phyloP scores from a whole-genome alignment of 2,329 filamentous ascomycete species.

The Talaromyces atroroseus region DNA sequence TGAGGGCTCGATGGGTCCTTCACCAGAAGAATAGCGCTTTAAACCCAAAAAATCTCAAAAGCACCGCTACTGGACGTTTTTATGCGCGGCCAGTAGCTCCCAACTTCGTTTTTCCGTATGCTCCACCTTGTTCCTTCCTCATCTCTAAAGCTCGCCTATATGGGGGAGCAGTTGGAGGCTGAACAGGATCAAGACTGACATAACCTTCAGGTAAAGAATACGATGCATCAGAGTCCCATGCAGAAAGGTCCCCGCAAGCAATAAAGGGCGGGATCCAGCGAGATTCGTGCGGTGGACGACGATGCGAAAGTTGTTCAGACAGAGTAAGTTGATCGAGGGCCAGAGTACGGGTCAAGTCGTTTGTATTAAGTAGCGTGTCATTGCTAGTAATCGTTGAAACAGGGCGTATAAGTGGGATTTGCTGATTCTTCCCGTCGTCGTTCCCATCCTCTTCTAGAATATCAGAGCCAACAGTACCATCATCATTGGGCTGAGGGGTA shows the following conservation, averaged over 20 bases:
- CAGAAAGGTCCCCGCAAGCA: constrained; percentile 91
- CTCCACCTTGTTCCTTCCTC: constrained; percentile 68
- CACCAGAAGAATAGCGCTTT: too few species aligned
- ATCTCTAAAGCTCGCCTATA: constrained; percentile 89
- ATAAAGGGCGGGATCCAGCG: constrained; percentile 93
- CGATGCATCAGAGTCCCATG: constrained; percentile 92
- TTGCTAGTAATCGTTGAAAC: constrained; percentile 5
- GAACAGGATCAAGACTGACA: constrained; percentile 82
- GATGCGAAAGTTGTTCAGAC: constrained; percentile 22
- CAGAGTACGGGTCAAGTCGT: constrained; percentile 21
- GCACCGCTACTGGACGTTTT: background rate
- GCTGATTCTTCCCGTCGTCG: constrained; percentile 37
- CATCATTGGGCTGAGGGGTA: constrained; percentile 22
- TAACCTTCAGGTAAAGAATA: constrained; percentile 84
- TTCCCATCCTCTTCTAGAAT: constrained; percentile 28
- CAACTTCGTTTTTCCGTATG: constrained; percentile 65
- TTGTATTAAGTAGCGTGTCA: background rate
- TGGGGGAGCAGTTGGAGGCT: constrained; percentile 91
- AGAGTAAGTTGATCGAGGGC: constrained; percentile 41
- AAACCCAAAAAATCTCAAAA: background rate
- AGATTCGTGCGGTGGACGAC: constrained; percentile 36
- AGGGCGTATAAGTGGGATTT: constrained; percentile 9
- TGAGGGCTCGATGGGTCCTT: too few species aligned
- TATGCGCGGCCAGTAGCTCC: constrained; percentile 20
- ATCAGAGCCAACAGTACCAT: constrained; percentile 31